These are phyloP conservation scores for Sarocladium brachiariae DNA, from an alignment of 2,329 filamentous ascomycete genomes.

Conservation along the genomic window DNA sequence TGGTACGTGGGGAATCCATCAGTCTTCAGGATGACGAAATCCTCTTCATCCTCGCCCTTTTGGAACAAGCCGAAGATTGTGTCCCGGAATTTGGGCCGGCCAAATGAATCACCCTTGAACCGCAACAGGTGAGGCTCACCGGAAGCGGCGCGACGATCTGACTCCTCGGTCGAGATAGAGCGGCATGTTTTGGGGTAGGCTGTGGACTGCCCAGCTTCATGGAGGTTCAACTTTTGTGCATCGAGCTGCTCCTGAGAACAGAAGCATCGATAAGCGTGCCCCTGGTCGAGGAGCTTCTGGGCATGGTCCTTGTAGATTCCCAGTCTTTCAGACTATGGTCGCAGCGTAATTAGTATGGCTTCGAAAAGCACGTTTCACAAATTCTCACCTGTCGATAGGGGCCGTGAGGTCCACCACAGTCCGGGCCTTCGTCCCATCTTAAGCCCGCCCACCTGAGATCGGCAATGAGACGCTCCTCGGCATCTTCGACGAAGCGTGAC, in stretches of 20 bases:
- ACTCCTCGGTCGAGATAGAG: constrained; percentile 58
- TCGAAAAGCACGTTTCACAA: not conserved
- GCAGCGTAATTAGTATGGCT: not conserved
- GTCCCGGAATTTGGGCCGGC: constrained; percentile 63
- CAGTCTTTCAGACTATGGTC: constrained; percentile 66
- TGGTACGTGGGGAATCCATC: constrained; percentile 95
- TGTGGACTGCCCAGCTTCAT: constrained; percentile 39
- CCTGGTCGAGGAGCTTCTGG: constrained; percentile 58
- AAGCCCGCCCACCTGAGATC: constrained; percentile 87
- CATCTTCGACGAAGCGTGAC: constrained; percentile 72
- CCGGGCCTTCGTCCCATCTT: constrained; percentile 90
- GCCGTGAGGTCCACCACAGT: constrained; percentile 71
- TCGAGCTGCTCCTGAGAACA: constrained; percentile 69
- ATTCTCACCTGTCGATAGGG: constrained; percentile 71
- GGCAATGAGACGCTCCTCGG: constrained; percentile 68
- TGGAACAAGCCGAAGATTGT: constrained; percentile 68
- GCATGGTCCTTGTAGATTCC: constrained; percentile 66
- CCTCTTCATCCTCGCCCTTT: constrained; percentile 55
- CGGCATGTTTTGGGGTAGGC: constrained; percentile 62
- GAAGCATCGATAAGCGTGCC: constrained; percentile 88
- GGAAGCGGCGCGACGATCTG: constrained; percentile 59
- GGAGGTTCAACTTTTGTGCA: constrained; percentile 55
- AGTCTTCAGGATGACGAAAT: constrained; percentile 84
- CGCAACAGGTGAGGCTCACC: constrained; percentile 73
- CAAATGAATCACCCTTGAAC: constrained; percentile 52